Evolutionary conservation across 441 rosid species (phyloP), one percentile per base, ranked within the genome.

Genomic region (Aquilaria agallochum): DNA sequence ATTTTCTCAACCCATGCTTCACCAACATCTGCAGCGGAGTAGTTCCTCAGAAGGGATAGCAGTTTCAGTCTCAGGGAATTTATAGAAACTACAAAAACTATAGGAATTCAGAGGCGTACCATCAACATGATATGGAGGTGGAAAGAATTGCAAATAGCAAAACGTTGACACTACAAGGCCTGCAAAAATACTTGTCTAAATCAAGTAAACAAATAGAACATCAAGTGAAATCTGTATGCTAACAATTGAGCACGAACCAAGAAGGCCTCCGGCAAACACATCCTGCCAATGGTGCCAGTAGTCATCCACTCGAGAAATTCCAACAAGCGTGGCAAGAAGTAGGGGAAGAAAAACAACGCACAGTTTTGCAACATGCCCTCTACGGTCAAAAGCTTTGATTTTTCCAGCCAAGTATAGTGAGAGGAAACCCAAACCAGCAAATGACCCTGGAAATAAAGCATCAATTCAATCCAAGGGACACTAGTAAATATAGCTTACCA

Each of bases 281-380:
- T 93, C 98, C 69, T 84, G 92, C 98, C 98, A 93, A 56, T 93
- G 97, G 78, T 93, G 98, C 97, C 96, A 84, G 73, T 93, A 93
- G 78, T 93, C 97, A 69, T 90, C 96, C 62, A 93, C 97, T 67
- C 97, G 88, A 64, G 98, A 88, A 53, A 90, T 72, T 20, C 85
- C 98, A 6, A 93, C 92, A 57, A 90, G 94, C 48, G 86, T 64
- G 48, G 97, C 96, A 55, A 60, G 55, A 60, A 93, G 81, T 60
- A 90, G 53, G 64, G 98, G 97, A 58, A 88, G 74, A 67, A 90
- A 64, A 64, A 87, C 57, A 9, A 93, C 54, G 65, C 96, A 88
- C 15, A 93, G 79, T 70, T 93, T 93, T 45, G 95, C 98, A 64
- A 88, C 76, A 59, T 93, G 98, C 11, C 98, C 98, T 75, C 72